Evolutionary conservation across 495 filamentous ascomycete genomes (phyloP).

Genomic region (Trichocladium antarcticum): DNA sequence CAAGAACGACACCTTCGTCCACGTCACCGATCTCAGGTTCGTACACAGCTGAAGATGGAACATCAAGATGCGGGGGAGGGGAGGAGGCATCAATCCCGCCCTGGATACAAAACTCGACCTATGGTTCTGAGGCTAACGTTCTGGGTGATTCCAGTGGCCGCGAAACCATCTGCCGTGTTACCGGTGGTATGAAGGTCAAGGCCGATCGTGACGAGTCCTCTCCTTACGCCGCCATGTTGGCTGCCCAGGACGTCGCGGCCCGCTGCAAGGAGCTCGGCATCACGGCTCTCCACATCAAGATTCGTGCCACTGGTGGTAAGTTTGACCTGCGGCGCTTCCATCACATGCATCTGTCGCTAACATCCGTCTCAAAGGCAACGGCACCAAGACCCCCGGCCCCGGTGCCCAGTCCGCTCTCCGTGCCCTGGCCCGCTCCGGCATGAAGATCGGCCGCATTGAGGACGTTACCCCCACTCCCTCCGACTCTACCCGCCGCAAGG

Average conservation of each 20-base stretch:
- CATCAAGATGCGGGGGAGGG: neutral
- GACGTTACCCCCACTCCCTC: slow-evolving; percentile 98
- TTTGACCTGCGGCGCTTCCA: neutral
- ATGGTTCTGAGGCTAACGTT: slow-evolving; percentile 47
- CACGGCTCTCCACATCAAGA: slow-evolving; percentile 99
- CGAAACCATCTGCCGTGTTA: slow-evolving; percentile 99
- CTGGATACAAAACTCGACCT: slow-evolving; percentile 2
- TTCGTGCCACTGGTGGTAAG: slow-evolving; percentile 93
- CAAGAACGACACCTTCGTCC: slow-evolving; percentile 56
- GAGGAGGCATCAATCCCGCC: slow-evolving; percentile 4
- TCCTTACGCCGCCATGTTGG: slow-evolving; percentile 99
- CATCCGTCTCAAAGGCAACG: slow-evolving; percentile 52
- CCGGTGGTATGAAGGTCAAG: slow-evolving; percentile 99
- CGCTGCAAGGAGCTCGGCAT: slow-evolving; percentile 99
- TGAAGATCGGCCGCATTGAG: slow-evolving; percentile 99
- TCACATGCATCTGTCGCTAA: neutral
- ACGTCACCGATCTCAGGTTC: slow-evolving; percentile 97
- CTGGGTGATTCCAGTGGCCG: slow-evolving; percentile 76
- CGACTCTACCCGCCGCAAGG: slow-evolving; percentile 97
- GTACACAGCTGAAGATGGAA: slow-evolving; percentile 35
- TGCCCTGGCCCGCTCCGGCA: slow-evolving; percentile 93
- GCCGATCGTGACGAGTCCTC: slow-evolving; percentile 99
- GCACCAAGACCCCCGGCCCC: slow-evolving; percentile 98
- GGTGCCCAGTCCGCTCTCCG: slow-evolving; percentile 98
- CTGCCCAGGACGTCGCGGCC: slow-evolving; percentile 85